phyloP scores from a whole-genome alignment of 2,329 filamentous ascomycete genomes.

The Fusarium nelsonii region DNA sequence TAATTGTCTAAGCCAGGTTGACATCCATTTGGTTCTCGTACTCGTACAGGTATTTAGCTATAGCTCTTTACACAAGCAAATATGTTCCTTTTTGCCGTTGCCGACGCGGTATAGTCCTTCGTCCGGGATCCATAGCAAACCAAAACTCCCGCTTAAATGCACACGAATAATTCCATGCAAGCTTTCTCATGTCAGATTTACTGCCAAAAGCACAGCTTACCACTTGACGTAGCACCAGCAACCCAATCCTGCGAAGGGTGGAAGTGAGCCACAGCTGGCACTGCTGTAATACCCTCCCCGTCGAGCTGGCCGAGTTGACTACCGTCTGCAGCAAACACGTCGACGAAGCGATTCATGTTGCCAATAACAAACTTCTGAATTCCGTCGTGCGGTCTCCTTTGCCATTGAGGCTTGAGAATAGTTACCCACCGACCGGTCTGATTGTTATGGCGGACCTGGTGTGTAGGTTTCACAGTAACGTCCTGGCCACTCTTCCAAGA shows the following conservation, averaged over 20 bases:
- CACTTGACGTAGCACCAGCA: slow-evolving; percentile 89
- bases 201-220: slow-evolving; percentile 93
- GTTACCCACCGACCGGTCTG: slow-evolving; percentile 97
- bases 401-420: slow-evolving; percentile 87
- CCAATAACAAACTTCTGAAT: slow-evolving; percentile 92
- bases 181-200: slow-evolving; percentile 54
- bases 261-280: slow-evolving; percentile 92
- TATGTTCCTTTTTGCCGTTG: slow-evolving; percentile 9
- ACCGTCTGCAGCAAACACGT: slow-evolving; percentile 85
- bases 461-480: slow-evolving; percentile 76
- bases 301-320: slow-evolving; percentile 90
- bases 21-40: slow-evolving; percentile 8
- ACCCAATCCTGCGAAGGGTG: slow-evolving; percentile 93
- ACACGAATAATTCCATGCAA: slow-evolving; percentile 6
- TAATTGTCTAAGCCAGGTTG: slow-evolving; percentile 4
- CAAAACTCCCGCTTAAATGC: slow-evolving; percentile 40
- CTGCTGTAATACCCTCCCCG: slow-evolving; percentile 91
- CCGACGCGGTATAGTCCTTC: slow-evolving; percentile 10
- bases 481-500: slow-evolving; percentile 70
- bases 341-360: slow-evolving; percentile 98
- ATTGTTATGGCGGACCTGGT: slow-evolving; percentile 86
- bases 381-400: slow-evolving; percentile 79
- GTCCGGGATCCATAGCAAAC: slow-evolving; percentile 18
- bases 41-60: slow-evolving; percentile 7
- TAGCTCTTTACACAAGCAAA: slow-evolving; percentile 1